These are phyloP conservation scores for Eutrema japonicum DNA, from an alignment of 345 rosid genomes.

Conservation along the genomic window DNA sequence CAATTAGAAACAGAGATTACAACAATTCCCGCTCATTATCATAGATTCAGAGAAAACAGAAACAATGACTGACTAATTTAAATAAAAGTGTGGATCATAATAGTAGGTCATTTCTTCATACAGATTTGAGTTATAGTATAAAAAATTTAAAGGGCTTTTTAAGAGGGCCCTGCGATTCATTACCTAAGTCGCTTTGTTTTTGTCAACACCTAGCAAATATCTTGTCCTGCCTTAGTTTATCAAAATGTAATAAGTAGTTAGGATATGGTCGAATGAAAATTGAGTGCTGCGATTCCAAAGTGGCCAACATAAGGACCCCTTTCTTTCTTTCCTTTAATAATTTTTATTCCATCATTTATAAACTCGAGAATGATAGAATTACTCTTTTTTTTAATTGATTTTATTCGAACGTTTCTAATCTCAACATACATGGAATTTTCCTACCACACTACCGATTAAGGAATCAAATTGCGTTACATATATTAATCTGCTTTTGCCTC, in stretches of 20 bases:
- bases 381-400: neutral
- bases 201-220: constrained; percentile 27
- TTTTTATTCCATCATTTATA: constrained; percentile 1
- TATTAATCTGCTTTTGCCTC: neutral
- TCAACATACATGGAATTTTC: neutral
- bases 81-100: too few relatives aligned
- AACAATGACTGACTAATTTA: too few relatives aligned
- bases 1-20: too few relatives aligned
- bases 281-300: constrained; percentile 25
- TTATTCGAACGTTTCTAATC: constrained; percentile 8
- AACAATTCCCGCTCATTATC: too few relatives aligned
- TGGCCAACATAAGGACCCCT: constrained; percentile 32
- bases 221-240: neutral
- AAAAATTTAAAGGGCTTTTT: too few relatives aligned
- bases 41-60: too few relatives aligned
- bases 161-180: too few relatives aligned
- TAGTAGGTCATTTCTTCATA: too few relatives aligned
- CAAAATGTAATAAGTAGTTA: constrained; percentile 27
- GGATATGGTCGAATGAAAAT: constrained; percentile 29
- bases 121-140: too few relatives aligned
- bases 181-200: neutral
- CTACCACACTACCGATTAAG: neutral
- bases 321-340: neutral
- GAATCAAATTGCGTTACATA: neutral
- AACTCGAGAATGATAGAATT: neutral